Evolutionary conservation across 2,329 filamentous ascomycete genomes (phyloP).

Genomic region (Myriangium duriaei): DNA sequence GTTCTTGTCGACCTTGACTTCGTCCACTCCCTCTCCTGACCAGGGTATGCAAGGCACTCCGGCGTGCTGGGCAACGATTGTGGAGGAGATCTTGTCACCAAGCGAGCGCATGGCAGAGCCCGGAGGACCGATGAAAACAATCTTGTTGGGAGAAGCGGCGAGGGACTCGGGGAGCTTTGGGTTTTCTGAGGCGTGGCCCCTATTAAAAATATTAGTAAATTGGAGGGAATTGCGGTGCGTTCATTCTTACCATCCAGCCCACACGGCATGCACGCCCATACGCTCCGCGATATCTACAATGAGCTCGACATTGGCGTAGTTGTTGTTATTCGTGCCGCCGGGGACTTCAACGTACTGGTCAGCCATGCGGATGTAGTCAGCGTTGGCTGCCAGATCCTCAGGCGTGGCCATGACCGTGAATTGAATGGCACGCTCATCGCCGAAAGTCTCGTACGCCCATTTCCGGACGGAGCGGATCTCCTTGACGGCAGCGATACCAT

Average conservation of each 20-base stretch:
- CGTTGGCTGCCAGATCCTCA: conserved; percentile 93
- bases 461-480: conserved; percentile 98
- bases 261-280: conserved; percentile 96
- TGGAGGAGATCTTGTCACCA: conserved; percentile 98
- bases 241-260: conserved; percentile 79
- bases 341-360: conserved; percentile 99
- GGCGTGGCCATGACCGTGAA: conserved; percentile 99
- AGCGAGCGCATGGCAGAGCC: conserved; percentile 98
- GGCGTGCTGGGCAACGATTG: conserved; percentile 96
- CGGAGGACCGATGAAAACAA: conserved; percentile 96
- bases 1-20: conserved; percentile 63
- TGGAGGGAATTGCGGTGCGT: not conserved
- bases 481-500: conserved; percentile 98
- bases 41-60: conserved; percentile 96
- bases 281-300: conserved; percentile 98
- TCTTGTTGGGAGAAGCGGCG: conserved; percentile 93
- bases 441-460: conserved; percentile 99
- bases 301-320: conserved; percentile 98
- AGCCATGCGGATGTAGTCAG: conserved; percentile 98
- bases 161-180: conserved; percentile 93
- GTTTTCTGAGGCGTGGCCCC: conserved; percentile 97
- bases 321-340: conserved; percentile 99
- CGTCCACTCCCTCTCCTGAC: conserved; percentile 84
- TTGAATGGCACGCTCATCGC: conserved; percentile 94
- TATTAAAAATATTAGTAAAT: conserved; percentile 27